Conservation (phyloP, 192 early-diverging fungal species). For the Powellomyces hirtus region DNA sequence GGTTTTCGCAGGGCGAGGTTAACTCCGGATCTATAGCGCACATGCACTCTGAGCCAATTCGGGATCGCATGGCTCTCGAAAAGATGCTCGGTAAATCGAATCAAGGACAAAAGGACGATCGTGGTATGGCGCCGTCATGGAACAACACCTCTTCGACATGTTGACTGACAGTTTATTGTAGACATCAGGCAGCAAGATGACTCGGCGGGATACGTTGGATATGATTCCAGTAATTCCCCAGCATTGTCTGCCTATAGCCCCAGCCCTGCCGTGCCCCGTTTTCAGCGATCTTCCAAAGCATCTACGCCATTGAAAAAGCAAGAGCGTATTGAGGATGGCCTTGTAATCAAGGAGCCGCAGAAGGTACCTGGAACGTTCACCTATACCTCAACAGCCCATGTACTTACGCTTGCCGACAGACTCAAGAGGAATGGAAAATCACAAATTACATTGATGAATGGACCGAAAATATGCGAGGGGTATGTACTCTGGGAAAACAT, state of each 20-base stretch:
- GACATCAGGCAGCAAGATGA: not conserved
- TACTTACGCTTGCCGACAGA: conserved; percentile 1
- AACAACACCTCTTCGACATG: too few relatives aligned
- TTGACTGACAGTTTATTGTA: not conserved
- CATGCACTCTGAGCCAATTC: conserved; percentile 15
- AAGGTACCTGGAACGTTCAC: conserved; percentile 8
- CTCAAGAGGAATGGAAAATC: conserved; percentile 29
- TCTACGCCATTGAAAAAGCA: conserved; percentile 6
- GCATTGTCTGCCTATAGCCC: not conserved
- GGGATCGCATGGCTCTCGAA: conserved; percentile 9
- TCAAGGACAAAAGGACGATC: too few relatives aligned
- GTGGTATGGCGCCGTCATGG: too few relatives aligned
- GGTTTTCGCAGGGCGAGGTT: not conserved
- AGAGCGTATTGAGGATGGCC: conserved; percentile 31
- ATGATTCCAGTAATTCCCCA: too few relatives aligned
- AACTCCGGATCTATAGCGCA: not conserved
- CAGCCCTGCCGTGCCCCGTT: conserved; percentile 13
- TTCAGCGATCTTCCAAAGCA: conserved; percentile 11
- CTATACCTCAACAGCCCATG: not conserved
- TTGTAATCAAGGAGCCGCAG: conserved; percentile 30
- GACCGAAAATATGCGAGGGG: conserved; percentile 32
- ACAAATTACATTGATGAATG: conserved; percentile 34
- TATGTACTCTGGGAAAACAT: conserved; percentile 2
- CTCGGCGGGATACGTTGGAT: not conserved
- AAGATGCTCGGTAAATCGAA: conserved; percentile 3